Base-by-base conservation (phyloP, 2,329 filamentous ascomycete genomes). In the Cytospora piceicola region DNA sequence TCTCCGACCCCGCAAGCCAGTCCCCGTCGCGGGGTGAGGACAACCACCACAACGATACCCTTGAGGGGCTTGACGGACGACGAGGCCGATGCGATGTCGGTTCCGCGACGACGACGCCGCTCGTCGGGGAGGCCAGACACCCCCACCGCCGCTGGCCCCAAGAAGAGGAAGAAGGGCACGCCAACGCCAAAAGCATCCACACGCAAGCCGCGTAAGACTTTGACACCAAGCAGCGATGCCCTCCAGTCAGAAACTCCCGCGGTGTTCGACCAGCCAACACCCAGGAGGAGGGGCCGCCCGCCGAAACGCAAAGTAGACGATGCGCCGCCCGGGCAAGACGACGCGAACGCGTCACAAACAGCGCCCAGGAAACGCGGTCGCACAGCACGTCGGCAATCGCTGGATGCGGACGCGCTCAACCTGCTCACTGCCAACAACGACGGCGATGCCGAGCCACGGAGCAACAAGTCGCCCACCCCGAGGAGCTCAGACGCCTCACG, bases 91-190 rank as follows among this genome's bases (percentile, higher is more conserved):
- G 73, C 72, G 52, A 57, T 42, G 39, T 5, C 39, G 11, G 79
- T 80, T 4, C 82, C 82, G 6, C 78, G 74, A 70, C 75, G 76
- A 59, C 78, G 81, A 63, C 80, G 81, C 7, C 79, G 82, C 17
- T 81, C 81, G 36, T 80, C 82, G 55, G 81, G 79, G 63, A 79
- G 79, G 32, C 83, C 84, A 64, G 83, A 81, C 6, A 87, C 84
- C 4, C 85, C 85, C 2, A 63, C 63, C 2, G 77, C 81, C 68
- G 81, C 83, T 0, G 62, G 70, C 34, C 74, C 75, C 15, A 77
- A 74, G 4, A 83, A 80, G 68, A 82, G 82, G 70, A 78, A 80
- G 66, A 78, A 81, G 9, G 79, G 75, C 14, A 83, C 82, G 1
- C 82, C 83, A 4, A 75, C 78, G 22, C 74, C 71, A 59, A 77